Base-by-base conservation (phyloP, 2,329 filamentous ascomycete species). In the Rutstroemia sp. region DNA sequence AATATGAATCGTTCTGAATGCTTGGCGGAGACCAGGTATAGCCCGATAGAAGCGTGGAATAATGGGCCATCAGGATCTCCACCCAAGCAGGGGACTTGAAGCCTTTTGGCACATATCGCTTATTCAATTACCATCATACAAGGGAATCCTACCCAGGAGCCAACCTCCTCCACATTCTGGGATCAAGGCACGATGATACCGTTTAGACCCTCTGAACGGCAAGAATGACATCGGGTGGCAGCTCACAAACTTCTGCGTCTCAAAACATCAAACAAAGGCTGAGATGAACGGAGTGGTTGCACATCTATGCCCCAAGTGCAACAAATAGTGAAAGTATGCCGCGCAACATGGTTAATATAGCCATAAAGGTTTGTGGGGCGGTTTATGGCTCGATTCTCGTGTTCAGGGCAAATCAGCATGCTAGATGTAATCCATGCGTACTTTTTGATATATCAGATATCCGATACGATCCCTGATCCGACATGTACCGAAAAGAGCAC, bases 101-200 rank as follows among this genome's bases (percentile, higher is more conserved):
- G 30, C 21, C 30, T 42, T 55, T 50, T 55, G 46, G 50, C 53
- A 55, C 38, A 25, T 34, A 46, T 46, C 42, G 42, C 42, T 46
- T 21, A 46, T 46, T 23, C 42, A 46, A 46, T 23, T 21, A 46
- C 19, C 19, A 42, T 19, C 14, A 19, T 42, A 34, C 30, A 23
- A 14, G 17, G 42, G 19, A 42, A 42, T 42, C 42, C 42, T 21
- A 23, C 42, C 21, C 5, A 46, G 12, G 30, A 34, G 30, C 30
- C 30, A 34, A 34, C 10, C 30, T 34, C 42, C 19, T 14, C 17
- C 21, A 46, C 42, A 46, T 2, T 23, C 42, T 46, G 30, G 30
- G 30, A 34, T 34, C 42, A 46, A 21, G 42, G 17, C 42, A 42
- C 39, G 39, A 42, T 17, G 17, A n/a, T 42, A 19, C 39, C 39